Evolutionary conservation across 306 rosid species (phyloP), one percentile per base, ranked within the genome.

Genomic region (Dalbergia oliveri): DNA sequence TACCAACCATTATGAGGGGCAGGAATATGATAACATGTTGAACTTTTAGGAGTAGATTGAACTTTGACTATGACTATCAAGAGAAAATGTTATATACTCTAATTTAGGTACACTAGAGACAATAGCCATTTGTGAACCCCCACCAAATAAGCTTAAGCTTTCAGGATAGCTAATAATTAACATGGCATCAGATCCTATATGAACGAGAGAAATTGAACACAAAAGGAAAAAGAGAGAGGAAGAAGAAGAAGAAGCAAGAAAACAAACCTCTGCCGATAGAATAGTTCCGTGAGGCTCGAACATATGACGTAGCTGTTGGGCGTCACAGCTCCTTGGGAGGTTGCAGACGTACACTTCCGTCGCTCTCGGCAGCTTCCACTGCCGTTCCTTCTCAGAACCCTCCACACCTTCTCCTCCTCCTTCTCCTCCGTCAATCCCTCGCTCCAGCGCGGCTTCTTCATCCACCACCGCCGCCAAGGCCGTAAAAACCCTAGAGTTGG

Each of bases 271-370:
- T 0, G 81, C 85, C 18, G 93, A 84, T 56, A 86, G 47, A 50
- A 92, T 77, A 21, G 79, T 78, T 34, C 97, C 95, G 54, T 83
- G 87, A 66, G 93, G 87, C 62, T 83, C 81, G 77, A 92, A 83
- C 82, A 92, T 73, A n/a, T 78, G 74, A 21, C 78, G 84, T 56
- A 92, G 79, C 33, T 90, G 89, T 1, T 84, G 79, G 19, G 80
- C 34, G 49, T 85, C 97, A 63, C 69, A 84, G 76, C 84, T 92
- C 71, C 89, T 81, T 0, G 94, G 97, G 8, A 92, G 74, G 84
- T 92, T 92, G 79, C 94, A 92, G 0, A 88, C 93, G 56, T 90
- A 92, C 0, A 92, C 44, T 62, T 88, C 89, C 56, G 89, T 88
- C 4, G 91, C 85, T 60, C 78, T 84, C 67, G 71, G 16, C 26